Evolutionary conservation across 1,284 basidiomycete species (phyloP).

Genomic region (Sutorius eximius): DNA sequence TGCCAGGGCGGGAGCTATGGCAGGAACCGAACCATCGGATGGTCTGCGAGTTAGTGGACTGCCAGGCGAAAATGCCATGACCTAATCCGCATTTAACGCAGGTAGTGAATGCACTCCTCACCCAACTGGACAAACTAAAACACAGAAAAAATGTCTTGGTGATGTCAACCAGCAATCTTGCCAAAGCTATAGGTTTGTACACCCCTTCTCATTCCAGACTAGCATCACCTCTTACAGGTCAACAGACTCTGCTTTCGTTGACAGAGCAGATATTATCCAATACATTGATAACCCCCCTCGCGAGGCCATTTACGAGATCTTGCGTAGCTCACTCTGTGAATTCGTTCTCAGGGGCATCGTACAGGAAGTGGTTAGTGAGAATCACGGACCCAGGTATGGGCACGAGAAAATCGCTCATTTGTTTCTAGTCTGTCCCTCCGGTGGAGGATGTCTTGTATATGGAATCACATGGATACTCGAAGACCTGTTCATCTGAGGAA

Average conservation of each 20-base stretch:
- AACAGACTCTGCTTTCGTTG: slow-evolving; percentile 91
- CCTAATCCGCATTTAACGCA: slow-evolving; percentile 33
- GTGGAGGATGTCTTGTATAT: slow-evolving; percentile 60
- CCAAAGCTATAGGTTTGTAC: slow-evolving; percentile 84
- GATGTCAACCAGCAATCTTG: slow-evolving; percentile 96
- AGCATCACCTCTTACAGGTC: slow-evolving; percentile 4
- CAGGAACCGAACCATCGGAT: slow-evolving; percentile 93
- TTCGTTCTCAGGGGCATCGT: slow-evolving; percentile 78
- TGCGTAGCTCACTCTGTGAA: slow-evolving; percentile 82
- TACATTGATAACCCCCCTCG: slow-evolving; percentile 89
- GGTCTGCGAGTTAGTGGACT: slow-evolving; percentile 75
- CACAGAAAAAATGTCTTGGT: slow-evolving; percentile 91
- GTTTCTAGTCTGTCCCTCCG: slow-evolving; percentile 57
- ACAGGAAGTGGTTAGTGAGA: slow-evolving; percentile 47
- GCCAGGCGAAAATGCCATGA: neutral
- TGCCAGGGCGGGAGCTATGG: slow-evolving; percentile 90
- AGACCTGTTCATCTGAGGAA: slow-evolving; percentile 7
- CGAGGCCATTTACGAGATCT: slow-evolving; percentile 91
- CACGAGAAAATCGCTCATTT: slow-evolving; percentile 14
- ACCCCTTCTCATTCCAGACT: neutral
- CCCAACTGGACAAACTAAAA: slow-evolving; percentile 95
- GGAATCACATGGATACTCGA: slow-evolving; percentile 33
- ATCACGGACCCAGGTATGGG: neutral
- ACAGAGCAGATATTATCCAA: slow-evolving; percentile 96
- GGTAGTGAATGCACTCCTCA: slow-evolving; percentile 97